Evolutionary conservation across 768 basidiomycete genomes (phyloP).

Genomic region (Lyophyllum atratum): DNA sequence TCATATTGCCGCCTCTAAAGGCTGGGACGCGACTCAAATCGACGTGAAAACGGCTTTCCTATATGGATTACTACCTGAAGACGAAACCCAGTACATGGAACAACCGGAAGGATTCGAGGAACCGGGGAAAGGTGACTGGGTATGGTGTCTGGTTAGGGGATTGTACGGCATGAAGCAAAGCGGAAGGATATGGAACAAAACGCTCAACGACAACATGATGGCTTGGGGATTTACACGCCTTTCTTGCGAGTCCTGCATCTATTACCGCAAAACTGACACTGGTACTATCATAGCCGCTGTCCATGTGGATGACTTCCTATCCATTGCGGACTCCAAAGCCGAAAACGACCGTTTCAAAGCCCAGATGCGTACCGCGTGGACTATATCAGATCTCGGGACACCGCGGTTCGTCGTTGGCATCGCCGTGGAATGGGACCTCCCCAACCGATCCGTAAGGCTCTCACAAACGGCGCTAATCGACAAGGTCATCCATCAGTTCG

Average conservation of each 20-base stretch:
- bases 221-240: conserved; percentile 26
- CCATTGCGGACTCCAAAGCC: conserved; percentile 14
- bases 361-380: conserved; percentile 27
- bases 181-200: conserved; percentile 28
- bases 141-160: conserved; percentile 12
- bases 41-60: conserved; percentile 29
- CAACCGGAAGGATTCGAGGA: conserved; percentile 29
- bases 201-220: conserved; percentile 23
- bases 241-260: conserved; percentile 30
- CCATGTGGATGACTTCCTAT: conserved; percentile 34
- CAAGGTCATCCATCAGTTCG: conserved; percentile 18
- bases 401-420: conserved; percentile 36
- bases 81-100: conserved; percentile 35
- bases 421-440: conserved; percentile 28
- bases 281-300: conserved; percentile 24
- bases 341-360: conserved; percentile 24
- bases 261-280: conserved; percentile 9
- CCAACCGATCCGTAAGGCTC: conserved; percentile 15
- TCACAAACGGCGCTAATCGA: conserved; percentile 18
- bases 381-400: conserved; percentile 35
- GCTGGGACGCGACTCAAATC: conserved; percentile 30
- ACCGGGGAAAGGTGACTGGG: conserved; percentile 13
- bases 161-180: conserved; percentile 6
- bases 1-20: conserved; percentile 23
- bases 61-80: conserved; percentile 19